Base-by-base conservation (phyloP, 2,329 filamentous ascomycete species). In the Beauveria sp. region DNA sequence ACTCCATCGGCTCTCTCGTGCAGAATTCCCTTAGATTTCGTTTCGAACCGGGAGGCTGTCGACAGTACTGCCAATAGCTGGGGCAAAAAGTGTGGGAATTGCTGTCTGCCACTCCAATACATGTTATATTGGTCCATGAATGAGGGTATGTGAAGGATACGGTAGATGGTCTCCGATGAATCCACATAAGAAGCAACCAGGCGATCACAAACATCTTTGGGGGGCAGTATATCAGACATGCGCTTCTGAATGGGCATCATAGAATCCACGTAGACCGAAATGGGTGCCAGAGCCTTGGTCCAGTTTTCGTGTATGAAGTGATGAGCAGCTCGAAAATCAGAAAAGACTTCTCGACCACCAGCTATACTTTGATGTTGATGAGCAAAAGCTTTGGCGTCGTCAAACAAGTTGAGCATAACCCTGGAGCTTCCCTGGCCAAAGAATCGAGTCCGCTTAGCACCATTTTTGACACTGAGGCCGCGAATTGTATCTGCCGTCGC, bases 251-350 rank as follows among this genome's bases (percentile, higher is more conserved):
- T 76, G 0, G 82, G 81, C 68, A 82, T 80, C 73, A 83, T 80
- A n/a, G 81, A 84, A 66, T 84, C 80, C 31, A 83, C 81, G 66
- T 80, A 84, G 38, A 84, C 81, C 3, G 80, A 75, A 50, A 84
- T 83, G 0, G 82, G 81, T 5, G 77, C 71, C 46, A 82, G 70
- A 0, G 75, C 76, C 65, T 78, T 77, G 59, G 73, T 73, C 66
- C 80, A 77, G 34, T 81, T 77, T 54, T 79, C 76, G 64, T 80
- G 78, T 9, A 84, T 70, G 16, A 75, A 70, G 63, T 73, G 77
- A 66, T 83, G 77, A 43, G 83, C 75, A 50, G 76, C 75, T 60
- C 78, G 75, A 50, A 83, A 76, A 52, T 74, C 75, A 22, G 71
- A 63, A 57, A 84, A 76, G 42, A 79, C 65, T 22, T 81, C 77